Evolutionary conservation across 768 basidiomycete genomes (phyloP), one percentile per base, ranked within the genome.

Genomic region (Tulasnella sp.): DNA sequence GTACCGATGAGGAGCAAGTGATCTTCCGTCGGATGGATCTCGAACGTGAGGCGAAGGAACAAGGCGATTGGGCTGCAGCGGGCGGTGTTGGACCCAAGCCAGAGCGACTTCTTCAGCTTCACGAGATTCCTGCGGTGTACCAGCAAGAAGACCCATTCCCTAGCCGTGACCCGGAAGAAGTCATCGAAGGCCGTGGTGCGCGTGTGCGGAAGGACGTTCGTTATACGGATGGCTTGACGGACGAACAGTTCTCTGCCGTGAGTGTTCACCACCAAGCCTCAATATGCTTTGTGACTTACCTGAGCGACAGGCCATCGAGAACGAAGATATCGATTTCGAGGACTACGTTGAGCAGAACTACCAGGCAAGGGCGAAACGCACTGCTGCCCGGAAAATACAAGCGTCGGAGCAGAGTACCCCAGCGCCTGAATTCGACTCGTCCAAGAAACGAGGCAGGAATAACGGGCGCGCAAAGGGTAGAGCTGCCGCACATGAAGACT

Each of bases 101-200:
- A 0, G 76, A 71, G 50, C 77, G 76, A 0, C 79, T 99, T 29
- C 85, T 98, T 66, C 77, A 84, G 57, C 74, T 93, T 36, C 85
- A 86, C 36, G 96, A 99, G 66, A 76, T 99, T 27, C 94, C 94
- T 0, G 83, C 87, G 43, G 90, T 88, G 67, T 99, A 97, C 69
- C 84, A 83, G 63, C 83, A 74, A 4, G 85, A 88, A 62, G 82
- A 87, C 65, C 85, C 85, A 1, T 88, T 89, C 65, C 45, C 58
- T 17, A 65, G 67, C 7, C 63, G 66, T 9, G 89, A 88, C 50
- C 75, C 79, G 19, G 78, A 79, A 62, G 72, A 78, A 45, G 68
- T 82, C 6, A 63, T 72, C 25, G 79, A 89, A 66, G 92, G 92
- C 55, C 81, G 92, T 60, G 93, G 92, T 34, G 83, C 87, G 67